Evolutionary conservation across 768 basidiomycete species (phyloP), one percentile per base, ranked within the genome.

Genomic region (Naganishia onofrii): DNA sequence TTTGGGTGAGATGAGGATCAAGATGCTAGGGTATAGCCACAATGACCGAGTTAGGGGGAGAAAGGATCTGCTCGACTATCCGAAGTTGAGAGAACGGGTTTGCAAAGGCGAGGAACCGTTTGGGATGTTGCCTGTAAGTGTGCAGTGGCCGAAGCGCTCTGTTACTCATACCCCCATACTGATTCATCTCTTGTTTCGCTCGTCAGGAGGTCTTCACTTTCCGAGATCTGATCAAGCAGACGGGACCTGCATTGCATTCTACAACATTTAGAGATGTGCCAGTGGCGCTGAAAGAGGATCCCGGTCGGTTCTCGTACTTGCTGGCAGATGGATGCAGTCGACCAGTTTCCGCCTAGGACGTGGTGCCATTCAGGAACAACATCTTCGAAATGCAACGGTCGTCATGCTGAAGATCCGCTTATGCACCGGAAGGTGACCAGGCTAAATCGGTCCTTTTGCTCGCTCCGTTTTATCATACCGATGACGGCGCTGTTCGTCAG

Each of bases 1-100:
- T 5, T 38, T 76, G 26, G 64, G 53, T 0, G 74, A 76, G 29
- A 73, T 76, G 52, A 70, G 52, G 56, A 63, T 51, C 46, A 76
- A 76, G 66, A 74, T 76, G 75, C 36, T 52, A 34, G 75, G 74
- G 46, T 76, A 76, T 55, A 67, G 63, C 32, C 75, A 76, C 68
- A 76, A 76, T 64, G 75, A 76, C 66, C 66, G 75, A 42, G 29
- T 74, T 42, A 71, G 75, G 56, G 66, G 70, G 67, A 28, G 42
- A 26, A 51, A 36, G 21, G 9, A 58, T 58, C 26, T 70, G 21
- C 19, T 70, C 28, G 44, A 70, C 23, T 54, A 34, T 29, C 32
- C 71, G 1, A 67, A 28, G 28, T 31, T 74, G 60, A 72, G 74
- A 48, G 51, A 36, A 32, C 72, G 70, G 48, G 74, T 74, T 17